These are phyloP conservation scores for barley (Hordeum vulgare) DNA, from an alignment of 176 grass and related monocot genomes.

Conservation along the genomic window DNA sequence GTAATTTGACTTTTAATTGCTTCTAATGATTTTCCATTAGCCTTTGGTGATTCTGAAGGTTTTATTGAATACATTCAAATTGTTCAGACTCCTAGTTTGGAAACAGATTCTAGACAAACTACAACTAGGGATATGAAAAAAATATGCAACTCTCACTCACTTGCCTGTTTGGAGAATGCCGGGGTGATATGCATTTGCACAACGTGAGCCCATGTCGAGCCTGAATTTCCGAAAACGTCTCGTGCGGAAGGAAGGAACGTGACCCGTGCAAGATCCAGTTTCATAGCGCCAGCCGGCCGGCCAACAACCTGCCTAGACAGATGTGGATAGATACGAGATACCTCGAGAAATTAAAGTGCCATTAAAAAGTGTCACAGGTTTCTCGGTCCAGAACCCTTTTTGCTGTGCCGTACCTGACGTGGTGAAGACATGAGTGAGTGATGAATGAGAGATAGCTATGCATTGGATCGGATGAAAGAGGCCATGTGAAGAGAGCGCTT, in stretches of 20 bases:
- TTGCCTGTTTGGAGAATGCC: not conserved
- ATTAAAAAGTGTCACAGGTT: not conserved
- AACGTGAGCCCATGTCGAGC: not conserved
- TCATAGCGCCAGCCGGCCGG: not conserved
- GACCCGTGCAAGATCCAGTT: not conserved
- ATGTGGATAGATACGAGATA: not conserved
- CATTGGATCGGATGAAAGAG: not conserved
- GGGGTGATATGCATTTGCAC: not conserved
- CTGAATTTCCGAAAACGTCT: conserved; percentile 16
- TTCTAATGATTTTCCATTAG: no score
- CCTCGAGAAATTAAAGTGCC: not conserved
- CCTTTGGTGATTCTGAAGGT: no score
- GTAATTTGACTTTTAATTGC: no score
- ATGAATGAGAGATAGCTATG: not conserved
- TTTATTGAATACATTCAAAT: no score
- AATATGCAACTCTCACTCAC: not conserved
- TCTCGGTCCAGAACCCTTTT: not conserved
- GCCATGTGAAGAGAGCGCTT: not conserved
- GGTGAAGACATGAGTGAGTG: not conserved
- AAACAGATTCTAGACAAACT: no score
- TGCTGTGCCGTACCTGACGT: no score
- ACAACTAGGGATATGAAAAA: no score
- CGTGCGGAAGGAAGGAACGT: not conserved
- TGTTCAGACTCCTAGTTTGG: no score
- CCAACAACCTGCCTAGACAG: not conserved